Evolutionary conservation across 805 yeast genomes (phyloP), one percentile per base, ranked within the genome.

Genomic region (Cyberlindnera euphorbiiphila): DNA sequence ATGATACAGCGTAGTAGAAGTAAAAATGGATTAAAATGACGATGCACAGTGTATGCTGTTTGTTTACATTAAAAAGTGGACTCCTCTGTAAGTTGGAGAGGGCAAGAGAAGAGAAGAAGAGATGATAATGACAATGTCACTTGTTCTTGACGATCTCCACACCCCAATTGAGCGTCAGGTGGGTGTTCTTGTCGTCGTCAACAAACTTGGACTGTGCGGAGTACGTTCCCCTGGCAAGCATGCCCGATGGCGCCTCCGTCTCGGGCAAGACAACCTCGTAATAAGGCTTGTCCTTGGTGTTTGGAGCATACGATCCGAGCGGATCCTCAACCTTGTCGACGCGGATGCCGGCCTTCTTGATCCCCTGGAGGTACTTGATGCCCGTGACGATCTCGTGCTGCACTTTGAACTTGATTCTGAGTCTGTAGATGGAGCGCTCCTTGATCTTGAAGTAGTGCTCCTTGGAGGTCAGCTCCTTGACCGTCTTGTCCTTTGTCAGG

Each of bases 331-430:
- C 64, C 57, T 82, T 85, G 57, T 86, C 95, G 27, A 89, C 86
- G 18, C 89, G 75, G 45, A 89, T 84, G 23, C 95, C 96, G 2
- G 89, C 78, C 58, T 88, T 85, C 62, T 86, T 87, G 46, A 87
- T 82, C 14, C 76, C 77, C 61, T 86, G 96, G 47, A 85, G 72
- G 60, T 88, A 89, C 57, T 82, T 80, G 57, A 89, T 73, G 1
- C 97, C 97, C 2, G 96, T 88, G 51, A 89, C 80, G 48, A 89
- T 85, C 58, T 85, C 94, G 54, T 84, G 91, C 61, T 88, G 96
- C 23, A 89, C 82, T 49, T 87, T 75, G 66, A 88, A 89, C 48
- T 76, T 79, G 54, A 87, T 76, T 45, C 68, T 74, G 56, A 87
- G 69, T 52, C 76, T 79, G 62, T 86, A 88, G 23, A 76, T 66